Conservation (phyloP, 495 filamentous ascomycete species). For the Hypoxylon subgilvum region DNA sequence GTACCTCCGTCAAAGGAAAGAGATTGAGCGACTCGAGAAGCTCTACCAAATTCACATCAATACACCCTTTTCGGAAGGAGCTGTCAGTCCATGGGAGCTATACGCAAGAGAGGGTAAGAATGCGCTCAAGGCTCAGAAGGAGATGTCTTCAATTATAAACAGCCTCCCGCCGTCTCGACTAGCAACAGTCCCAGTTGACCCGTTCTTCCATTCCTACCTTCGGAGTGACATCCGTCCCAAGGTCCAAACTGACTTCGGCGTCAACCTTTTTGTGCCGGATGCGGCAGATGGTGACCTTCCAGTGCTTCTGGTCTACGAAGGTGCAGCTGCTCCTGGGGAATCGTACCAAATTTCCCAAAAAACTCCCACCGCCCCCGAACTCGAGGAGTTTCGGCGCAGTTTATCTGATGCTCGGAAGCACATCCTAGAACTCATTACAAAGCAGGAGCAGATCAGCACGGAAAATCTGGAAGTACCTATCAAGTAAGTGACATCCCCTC, state of each 20-base stretch:
- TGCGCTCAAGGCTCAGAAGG: constrained; percentile 75
- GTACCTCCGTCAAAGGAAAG: constrained; percentile 77
- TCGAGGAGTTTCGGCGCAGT: constrained; percentile 68
- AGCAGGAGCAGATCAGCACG: constrained; percentile 71
- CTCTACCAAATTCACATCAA: constrained; percentile 81
- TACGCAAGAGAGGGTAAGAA: constrained; percentile 86
- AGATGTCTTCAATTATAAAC: constrained; percentile 79
- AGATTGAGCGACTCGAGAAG: constrained; percentile 78
- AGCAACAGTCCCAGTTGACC: constrained; percentile 72
- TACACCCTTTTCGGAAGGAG: constrained; percentile 65
- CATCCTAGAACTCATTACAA: constrained; percentile 70
- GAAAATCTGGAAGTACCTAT: constrained; percentile 70
- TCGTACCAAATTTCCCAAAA: constrained; percentile 70
- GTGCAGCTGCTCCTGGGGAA: constrained; percentile 57
- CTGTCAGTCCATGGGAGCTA: constrained; percentile 79
- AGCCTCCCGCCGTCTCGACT: constrained; percentile 80
- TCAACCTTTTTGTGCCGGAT: constrained; percentile 78
- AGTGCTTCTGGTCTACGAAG: constrained; percentile 87
- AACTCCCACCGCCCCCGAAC: constrained; percentile 63
- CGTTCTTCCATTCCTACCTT: constrained; percentile 84
- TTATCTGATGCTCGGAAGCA: constrained; percentile 75
- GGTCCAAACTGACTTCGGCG: constrained; percentile 75
- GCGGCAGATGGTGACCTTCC: constrained; percentile 59
- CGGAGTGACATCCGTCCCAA: constrained; percentile 65
- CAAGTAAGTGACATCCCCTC: constrained; percentile 59